These are phyloP conservation scores for Castanea mollissima DNA, from an alignment of 306 rosid genomes.

Conservation along the genomic window DNA sequence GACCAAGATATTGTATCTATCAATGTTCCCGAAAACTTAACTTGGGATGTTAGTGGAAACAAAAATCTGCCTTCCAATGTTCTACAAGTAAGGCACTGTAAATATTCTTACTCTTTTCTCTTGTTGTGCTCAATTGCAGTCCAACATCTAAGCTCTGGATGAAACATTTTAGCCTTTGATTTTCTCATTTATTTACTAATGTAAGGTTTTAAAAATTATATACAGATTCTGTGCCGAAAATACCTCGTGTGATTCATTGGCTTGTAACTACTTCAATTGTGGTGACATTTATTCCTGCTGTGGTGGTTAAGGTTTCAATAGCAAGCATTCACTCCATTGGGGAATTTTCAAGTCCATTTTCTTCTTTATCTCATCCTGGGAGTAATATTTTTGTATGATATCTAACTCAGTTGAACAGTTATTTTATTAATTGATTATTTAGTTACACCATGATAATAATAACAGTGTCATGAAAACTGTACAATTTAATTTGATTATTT, in stretches of 20 bases:
- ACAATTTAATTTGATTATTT: not conserved
- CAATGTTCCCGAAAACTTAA: slow-evolving; percentile 65
- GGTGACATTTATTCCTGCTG: slow-evolving; percentile 57
- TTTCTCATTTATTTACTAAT: not conserved
- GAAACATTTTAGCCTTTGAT: not conserved
- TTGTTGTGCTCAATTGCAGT: slow-evolving; percentile 4
- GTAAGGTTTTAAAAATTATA: not conserved
- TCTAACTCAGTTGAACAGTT: slow-evolving; percentile 15
- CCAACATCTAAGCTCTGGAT: not conserved
- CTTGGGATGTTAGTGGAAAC: slow-evolving; percentile 80
- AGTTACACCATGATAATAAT: not conserved
- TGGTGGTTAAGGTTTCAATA: slow-evolving; percentile 67
- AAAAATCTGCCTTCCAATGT: slow-evolving; percentile 80
- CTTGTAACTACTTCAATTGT: slow-evolving; percentile 56
- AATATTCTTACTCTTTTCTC: slow-evolving; percentile 20
- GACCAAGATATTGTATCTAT: slow-evolving; percentile 43
- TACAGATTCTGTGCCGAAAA: slow-evolving; percentile 68
- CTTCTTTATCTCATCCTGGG: slow-evolving; percentile 61
- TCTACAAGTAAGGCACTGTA: slow-evolving; percentile 89
- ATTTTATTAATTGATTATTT: not conserved
- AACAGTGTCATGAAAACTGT: not conserved
- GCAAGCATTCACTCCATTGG: slow-evolving; percentile 72
- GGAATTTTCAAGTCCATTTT: slow-evolving; percentile 42
- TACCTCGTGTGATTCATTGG: slow-evolving; percentile 46
- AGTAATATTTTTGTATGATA: slow-evolving; percentile 72